phyloP scores from a whole-genome alignment of 148 eudicot species.

The Arctostaphylos glauca region DNA sequence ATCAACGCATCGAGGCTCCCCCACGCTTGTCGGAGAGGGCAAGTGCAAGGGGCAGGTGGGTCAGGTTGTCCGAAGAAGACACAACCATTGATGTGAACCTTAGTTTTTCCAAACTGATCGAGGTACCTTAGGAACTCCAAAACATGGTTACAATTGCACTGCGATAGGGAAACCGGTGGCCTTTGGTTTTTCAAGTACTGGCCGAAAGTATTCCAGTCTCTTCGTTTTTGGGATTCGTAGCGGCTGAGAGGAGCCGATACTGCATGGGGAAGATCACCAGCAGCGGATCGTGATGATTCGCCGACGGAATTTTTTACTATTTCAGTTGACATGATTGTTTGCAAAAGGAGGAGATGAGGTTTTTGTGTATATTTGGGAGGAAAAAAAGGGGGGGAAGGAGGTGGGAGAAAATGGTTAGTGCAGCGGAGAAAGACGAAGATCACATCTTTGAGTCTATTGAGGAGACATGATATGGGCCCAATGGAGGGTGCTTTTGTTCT shows the following conservation, averaged over 20 bases:
- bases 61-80: constrained; percentile 75
- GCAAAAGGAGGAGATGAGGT: constrained; percentile 7
- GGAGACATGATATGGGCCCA: constrained; percentile 39
- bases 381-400: not conserved
- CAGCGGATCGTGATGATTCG: constrained; percentile 26
- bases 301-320: constrained; percentile 2
- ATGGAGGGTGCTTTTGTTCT: constrained; percentile 28
- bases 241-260: constrained; percentile 42
- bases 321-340: constrained; percentile 25
- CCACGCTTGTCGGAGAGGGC: constrained; percentile 87
- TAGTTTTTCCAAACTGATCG: constrained; percentile 85
- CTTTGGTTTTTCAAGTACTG: constrained; percentile 74
- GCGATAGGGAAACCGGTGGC: constrained; percentile 54
- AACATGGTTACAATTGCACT: constrained; percentile 68
- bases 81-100: constrained; percentile 72
- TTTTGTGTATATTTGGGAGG: constrained; percentile 21
- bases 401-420: constrained; percentile 27
- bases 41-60: constrained; percentile 76
- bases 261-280: not conserved
- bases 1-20: constrained; percentile 82
- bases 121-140: constrained; percentile 70
- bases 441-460: constrained; percentile 36
- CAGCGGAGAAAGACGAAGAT: constrained; percentile 37
- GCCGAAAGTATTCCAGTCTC: constrained; percentile 89
- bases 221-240: constrained; percentile 71